Evolutionary conservation across 139 green algal species (phyloP), one percentile per base, ranked within the genome.

Genomic region (Chlorella sorokiniana): DNA sequence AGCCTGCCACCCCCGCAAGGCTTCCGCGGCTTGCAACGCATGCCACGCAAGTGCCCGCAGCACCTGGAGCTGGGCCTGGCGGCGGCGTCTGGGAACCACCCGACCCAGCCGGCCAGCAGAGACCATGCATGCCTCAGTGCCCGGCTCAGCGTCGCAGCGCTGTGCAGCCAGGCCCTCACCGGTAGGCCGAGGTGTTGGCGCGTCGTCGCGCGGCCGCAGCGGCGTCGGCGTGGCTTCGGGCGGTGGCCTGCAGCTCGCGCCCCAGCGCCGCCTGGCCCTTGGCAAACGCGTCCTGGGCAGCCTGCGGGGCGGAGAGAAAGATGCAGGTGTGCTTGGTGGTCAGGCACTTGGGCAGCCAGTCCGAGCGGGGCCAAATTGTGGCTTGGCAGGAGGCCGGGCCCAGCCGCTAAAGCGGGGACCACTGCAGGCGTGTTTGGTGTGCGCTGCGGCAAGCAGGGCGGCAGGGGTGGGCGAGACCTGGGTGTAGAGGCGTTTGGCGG

Each of bases 151-250:
- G n/a, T n/a, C n/a, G n/a, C 59, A 65, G 27, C 7, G 29, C 25
- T 25, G 18, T 14, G 27, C 59, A 65, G 59, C 59, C 11, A 5
- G 2, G 9, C 8, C n/a, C 71, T 4, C 48, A 37, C 73, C 56
- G 54, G 65, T 65, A 89, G 8, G 86, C 86, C 33, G 83, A 71
- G 31, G 79, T 42, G 27, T 87, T 90, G 52, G 86, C 80, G 27
- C 71, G 41, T 1, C 67, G 72, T 4, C 86, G 78, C n/a, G 86
- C 83, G 1, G 79, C 64, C 35, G 31, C 54, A 20, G 69, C 79
- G 11, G 80, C 64, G 16, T 76, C 54, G 3, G n/a, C 44, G 40
- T 89, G 84, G 41, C 74, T 68, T 18, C 71, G 73, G 6, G 56
- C 79, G 10, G 62, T 86, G 25, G 27, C 67, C 23, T 56, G 41